A percentile compares a stretch with the other conserved stretches of the same genome.
Evolutionary conservation across 352 stramenopile species (phyloP).

Genomic region (Pythium volutum): DNA sequence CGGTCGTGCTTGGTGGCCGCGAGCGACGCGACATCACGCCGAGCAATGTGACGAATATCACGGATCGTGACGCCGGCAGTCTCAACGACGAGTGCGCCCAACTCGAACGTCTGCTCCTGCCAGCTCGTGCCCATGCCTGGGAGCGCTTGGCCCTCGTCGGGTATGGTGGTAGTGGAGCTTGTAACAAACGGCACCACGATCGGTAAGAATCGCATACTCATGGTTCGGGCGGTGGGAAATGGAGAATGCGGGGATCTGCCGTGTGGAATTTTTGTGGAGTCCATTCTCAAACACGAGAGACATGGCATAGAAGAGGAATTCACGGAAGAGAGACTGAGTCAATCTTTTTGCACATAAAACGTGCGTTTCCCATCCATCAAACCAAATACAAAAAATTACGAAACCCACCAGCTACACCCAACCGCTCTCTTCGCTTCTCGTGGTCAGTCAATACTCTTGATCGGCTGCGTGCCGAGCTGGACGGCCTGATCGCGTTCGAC

Average conservation of each 20-base stretch:
- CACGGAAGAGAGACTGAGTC: not conserved
- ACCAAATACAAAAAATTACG: not conserved
- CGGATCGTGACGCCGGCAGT: not conserved
- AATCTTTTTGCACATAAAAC: slow-evolving; percentile 2
- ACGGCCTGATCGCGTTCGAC: slow-evolving; percentile 1
- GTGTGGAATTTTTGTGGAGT: not conserved
- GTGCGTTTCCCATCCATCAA: not conserved
- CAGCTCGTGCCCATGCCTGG: slow-evolving; percentile 10
- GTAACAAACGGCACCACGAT: not conserved
- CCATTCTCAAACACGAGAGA: not conserved
- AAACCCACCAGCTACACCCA: not conserved
- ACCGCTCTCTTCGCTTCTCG: not conserved
- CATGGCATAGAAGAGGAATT: not conserved
- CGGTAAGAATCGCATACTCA: not conserved
- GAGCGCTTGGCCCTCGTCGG: not conserved
- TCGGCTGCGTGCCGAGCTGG: not conserved
- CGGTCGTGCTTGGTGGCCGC: not conserved
- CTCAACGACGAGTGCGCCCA: slow-evolving; percentile 15
- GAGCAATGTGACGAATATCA: slow-evolving; percentile 14
- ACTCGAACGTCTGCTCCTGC: slow-evolving; percentile 16
- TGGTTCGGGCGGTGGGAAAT: not conserved
- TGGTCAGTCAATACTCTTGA: slow-evolving; percentile 7
- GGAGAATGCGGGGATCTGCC: not conserved
- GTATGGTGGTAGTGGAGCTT: too few species aligned
- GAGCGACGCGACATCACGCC: slow-evolving; percentile 14